phyloP scores from a whole-genome alignment of 495 filamentous ascomycete species.

The Hypoxylon intermedium region DNA sequence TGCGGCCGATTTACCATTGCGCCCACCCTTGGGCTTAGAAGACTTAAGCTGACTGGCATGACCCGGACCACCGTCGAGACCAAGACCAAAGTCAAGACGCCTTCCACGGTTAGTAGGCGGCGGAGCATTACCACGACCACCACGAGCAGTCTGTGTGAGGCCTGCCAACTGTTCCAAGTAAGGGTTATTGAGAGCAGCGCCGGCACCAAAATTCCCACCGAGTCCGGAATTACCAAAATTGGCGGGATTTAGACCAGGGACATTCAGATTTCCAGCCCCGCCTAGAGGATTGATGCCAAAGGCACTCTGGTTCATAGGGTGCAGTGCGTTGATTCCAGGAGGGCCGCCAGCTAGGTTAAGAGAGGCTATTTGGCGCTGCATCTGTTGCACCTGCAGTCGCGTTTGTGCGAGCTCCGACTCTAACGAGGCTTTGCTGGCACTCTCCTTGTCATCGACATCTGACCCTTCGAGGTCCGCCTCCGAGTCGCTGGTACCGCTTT shows the following conservation, averaged over 20 bases:
- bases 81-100: conserved; percentile 13
- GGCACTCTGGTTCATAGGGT: conserved; percentile 10
- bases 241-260: conserved; percentile 4
- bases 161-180: conserved; percentile 2
- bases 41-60: conserved; percentile 42
- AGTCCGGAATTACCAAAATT: neutral
- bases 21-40: conserved; percentile 52
- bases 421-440: conserved; percentile 25
- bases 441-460: conserved; percentile 24
- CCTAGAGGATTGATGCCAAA: conserved; percentile 1
- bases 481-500: conserved; percentile 47
- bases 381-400: conserved; percentile 40
- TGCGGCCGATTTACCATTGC: conserved; percentile 59
- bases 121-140: neutral
- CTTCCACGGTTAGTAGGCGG: conserved; percentile 17
- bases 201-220: neutral
- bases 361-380: conserved; percentile 40
- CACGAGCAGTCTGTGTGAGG: neutral
- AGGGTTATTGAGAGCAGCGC: neutral
- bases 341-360: conserved; percentile 21
- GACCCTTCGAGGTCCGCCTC: conserved; percentile 35
- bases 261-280: neutral
- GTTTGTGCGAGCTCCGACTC: conserved; percentile 42
- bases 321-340: conserved; percentile 29
- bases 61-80: conserved; percentile 7